Base-by-base conservation (phyloP, 163 green algal genomes). In the Chloromonas sp. region DNA sequence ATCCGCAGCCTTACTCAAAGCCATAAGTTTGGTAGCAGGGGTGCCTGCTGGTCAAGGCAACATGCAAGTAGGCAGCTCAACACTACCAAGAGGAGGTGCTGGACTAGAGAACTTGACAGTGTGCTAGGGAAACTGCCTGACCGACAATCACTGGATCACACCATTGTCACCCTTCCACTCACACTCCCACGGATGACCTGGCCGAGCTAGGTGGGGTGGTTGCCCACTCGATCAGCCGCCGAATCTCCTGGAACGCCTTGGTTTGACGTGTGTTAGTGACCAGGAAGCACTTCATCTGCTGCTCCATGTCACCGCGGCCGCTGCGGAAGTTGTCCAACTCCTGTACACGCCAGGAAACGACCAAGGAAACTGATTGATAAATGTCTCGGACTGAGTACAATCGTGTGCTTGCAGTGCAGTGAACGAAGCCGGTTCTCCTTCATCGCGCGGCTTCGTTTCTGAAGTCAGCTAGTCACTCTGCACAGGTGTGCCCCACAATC, bases 221-320 rank as follows among this genome's bases (percentile, higher is more conserved):
- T 60, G 83, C 83, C 83, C 83, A 86, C 61, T 86, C 83, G 15
- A 86, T 86, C 8, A 86, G 83, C 8, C 83, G 83, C 77, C 61
- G 36, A 77, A 86, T 86, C 77, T 86, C 83, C 60, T 78, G 61
- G 83, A 86, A 86, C 3, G 83, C 83, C 1, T 62, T 57, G 36
- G 3, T 78, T 61, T 86, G 83, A 58, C 83, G 83, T 14, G 83
- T 83, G 77, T 86, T 83, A 61, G 61, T 83, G 3, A 86, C 60
- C 2, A 86, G 76, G 61, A 80, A 79, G 77, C 11, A 71, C 83
- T 86, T 86, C n/a, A 86, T 79, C 78, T 83, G 83, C 61, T 79
- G 57, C 77, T 86, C 83, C 77, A 79, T 83, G 77, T 86, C 83
- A 3, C 82, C 74, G 1, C 71, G 59, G 36, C 60, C 60, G 11